phyloP scores from a whole-genome alignment of 352 stramenopile genomes.

The Globisporangium spinosum region DNA sequence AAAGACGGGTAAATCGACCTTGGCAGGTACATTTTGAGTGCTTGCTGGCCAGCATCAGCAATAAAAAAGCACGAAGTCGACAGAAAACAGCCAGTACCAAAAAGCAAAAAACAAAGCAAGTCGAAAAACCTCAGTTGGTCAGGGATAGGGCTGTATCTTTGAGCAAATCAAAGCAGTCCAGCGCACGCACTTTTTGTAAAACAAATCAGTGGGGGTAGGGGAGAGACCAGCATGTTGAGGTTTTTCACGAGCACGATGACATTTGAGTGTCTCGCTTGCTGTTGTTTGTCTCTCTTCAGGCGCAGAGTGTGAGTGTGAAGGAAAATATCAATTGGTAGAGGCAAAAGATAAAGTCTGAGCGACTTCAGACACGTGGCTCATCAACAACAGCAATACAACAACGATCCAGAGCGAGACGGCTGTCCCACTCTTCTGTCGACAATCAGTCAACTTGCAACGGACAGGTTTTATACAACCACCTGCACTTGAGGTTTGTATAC shows the following conservation, averaged over 20 bases:
- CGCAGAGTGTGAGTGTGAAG: not conserved
- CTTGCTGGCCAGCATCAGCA: not conserved
- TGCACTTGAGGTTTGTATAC: not conserved
- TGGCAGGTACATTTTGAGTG: not conserved
- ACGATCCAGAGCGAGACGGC: constrained; percentile 8
- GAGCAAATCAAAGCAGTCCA: constrained; percentile 33
- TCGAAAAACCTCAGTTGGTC: not conserved
- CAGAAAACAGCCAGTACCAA: constrained; percentile 17
- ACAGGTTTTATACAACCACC: not conserved
- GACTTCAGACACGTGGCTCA: constrained; percentile 5
- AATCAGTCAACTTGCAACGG: not conserved
- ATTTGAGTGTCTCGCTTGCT: not conserved
- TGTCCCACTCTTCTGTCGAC: constrained; percentile 5
- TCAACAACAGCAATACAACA: constrained; percentile 2
- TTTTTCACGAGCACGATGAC: constrained; percentile 3
- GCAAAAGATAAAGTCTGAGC: not conserved
- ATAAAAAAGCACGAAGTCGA: constrained; percentile 12
- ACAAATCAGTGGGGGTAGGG: constrained; percentile 5
- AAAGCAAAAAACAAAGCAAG: not conserved
- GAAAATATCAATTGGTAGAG: not conserved
- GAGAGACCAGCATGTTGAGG: not conserved
- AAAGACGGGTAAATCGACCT: not conserved
- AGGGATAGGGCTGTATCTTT: constrained; percentile 5
- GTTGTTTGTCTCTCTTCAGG: constrained; percentile 6
- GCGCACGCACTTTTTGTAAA: constrained; percentile 13